Base-by-base conservation (phyloP, 495 filamentous ascomycete species). In the Penicillium ucsense region DNA sequence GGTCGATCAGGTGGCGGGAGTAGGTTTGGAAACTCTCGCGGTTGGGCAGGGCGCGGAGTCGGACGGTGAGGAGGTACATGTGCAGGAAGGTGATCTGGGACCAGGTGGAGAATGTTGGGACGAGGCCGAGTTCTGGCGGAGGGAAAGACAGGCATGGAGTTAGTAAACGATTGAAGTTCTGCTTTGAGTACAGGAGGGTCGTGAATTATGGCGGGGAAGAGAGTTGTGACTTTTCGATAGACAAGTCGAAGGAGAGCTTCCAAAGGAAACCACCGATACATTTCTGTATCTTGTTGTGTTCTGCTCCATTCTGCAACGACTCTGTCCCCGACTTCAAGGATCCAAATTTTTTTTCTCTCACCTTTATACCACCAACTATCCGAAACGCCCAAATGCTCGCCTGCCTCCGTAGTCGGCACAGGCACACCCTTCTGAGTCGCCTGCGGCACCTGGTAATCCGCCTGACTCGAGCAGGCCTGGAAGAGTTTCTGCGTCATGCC, bases 1-100 rank as follows among this genome's bases (percentile, higher is more conserved):
- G 89, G 64, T 98, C 87, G 32, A 92, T 80, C 35, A 86, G 72
- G 59, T 89, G 82, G 49, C 86, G 86, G 45, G 84, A 81, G 73
- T 84, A 89, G 8, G 73, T 70, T 43, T 70, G 70, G 35, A 73
- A 51, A 30, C 73, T 76, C 20, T 82, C 74, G n/a, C 65, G 66
- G 3, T 73, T 62, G 20, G 85, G 84, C 48, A 92, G 77, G 49
- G 75, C 75, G 41, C 92, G 86, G 40, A 96, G 70, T 37, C 91
- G 84, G n/a, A 85, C 84, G n/a, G 84, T 84, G 36, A 96, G 65
- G 43, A 95, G 77, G 72, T 94, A 96, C 81, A 97, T 85, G 71
- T 98, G 89, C 9, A 97, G 77, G 71, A 97, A 89, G 12, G 89
- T 90, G 36, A 97, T 80, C 61, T 96, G 92, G 5, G 94, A 84